Evolutionary conservation across 192 early-diverging fungal genomes (phyloP).

Genomic region (Phlyctochytrium arcticum): DNA sequence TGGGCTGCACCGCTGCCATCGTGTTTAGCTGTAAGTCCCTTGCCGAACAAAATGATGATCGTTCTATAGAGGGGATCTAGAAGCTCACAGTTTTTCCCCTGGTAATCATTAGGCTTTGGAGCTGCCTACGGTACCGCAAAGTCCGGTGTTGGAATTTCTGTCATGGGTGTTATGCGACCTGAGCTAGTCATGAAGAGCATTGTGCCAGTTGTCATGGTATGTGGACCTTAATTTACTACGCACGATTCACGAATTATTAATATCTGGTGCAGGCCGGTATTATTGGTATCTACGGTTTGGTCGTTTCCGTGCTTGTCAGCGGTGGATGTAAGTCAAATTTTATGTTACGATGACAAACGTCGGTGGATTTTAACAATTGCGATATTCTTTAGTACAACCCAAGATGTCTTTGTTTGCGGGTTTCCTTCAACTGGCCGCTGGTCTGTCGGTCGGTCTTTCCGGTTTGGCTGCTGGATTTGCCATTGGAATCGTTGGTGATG

Average conservation of each 20-base stretch:
- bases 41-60: neutral
- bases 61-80: neutral
- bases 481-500: constrained; percentile 96
- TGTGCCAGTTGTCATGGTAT: constrained; percentile 95
- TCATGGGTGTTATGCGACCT: constrained; percentile 91
- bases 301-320: constrained; percentile 86
- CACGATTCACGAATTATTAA: neutral
- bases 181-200: constrained; percentile 68
- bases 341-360: neutral
- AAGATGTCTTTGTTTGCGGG: constrained; percentile 59
- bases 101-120: constrained; percentile 69
- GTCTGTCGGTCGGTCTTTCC: constrained; percentile 84
- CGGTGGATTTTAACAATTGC: neutral
- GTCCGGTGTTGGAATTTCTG: constrained; percentile 93
- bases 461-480: constrained; percentile 95
- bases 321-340: constrained; percentile 62
- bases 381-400: constrained; percentile 27
- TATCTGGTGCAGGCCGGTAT: constrained; percentile 70
- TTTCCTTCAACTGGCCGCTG: constrained; percentile 90
- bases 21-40: constrained; percentile 60
- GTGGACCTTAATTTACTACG: neutral
- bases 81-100: constrained; percentile 8
- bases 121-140: constrained; percentile 98
- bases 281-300: constrained; percentile 96
- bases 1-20: constrained; percentile 88